Base-by-base conservation (phyloP, 768 basidiomycete genomes). In the Trametes punicea region DNA sequence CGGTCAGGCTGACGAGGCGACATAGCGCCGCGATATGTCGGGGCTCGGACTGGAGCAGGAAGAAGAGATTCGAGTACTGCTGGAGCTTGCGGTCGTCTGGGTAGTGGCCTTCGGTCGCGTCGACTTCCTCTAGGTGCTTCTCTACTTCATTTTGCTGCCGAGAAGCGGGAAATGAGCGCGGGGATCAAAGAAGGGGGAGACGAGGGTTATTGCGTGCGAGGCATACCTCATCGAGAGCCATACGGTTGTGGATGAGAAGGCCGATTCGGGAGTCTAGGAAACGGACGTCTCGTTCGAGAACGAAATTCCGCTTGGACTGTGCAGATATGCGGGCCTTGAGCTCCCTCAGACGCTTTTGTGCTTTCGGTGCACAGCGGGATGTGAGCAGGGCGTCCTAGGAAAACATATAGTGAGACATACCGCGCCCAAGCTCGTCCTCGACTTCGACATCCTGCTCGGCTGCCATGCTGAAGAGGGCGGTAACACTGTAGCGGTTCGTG, bases 271-370 rank as follows among this genome's bases (percentile, higher is more conserved):
- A 92, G 76, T 99, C 97, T 39, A 99, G 85, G 71, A 98, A 99
- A 47, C 97, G 88, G 30, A 99, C 97, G 71, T 99, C 97, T 41
- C 97, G 88, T 71, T 99, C 97, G 10, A 99, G 82, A 36, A 99
- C 97, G 65, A 99, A 99, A 75, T 99, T 99, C 84, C 98, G 98
- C 81, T 99, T 99, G 51, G 93, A 95, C 74, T 98, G 97, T 0
- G 93, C 90, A 13, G 97, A 98, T 57, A 99, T 99, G 69, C 94
- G 90, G 25, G 88, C 83, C 76, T 99, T 99, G 61, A 99, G 81
- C 65, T 99, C 97, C 27, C 97, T 81, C 27, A 99, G 77, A 44
- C 96, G 93, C 73, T 96, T 98, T 77, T 99, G 97, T 46, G 97
- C 97, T 93, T 69, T 46, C 48, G 53, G 59, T 26, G 47, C 31